Evolutionary conservation across 306 rosid species (phyloP).

Genomic region (Albizia julibrissin): DNA sequence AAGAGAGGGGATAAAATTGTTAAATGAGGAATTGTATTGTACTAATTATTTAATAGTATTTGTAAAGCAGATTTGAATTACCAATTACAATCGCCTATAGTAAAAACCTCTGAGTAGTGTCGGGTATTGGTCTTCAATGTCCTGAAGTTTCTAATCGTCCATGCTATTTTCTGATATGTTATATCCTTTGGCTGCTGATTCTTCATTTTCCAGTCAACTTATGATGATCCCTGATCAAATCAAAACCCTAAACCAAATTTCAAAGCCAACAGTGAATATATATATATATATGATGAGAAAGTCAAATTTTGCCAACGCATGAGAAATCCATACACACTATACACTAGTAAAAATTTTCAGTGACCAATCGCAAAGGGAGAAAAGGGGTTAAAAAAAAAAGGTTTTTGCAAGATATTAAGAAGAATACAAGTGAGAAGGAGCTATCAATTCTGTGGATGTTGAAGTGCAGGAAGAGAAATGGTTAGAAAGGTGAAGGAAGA

Average conservation of each 20-base stretch:
- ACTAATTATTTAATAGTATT: neutral
- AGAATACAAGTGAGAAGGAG: too few relatives aligned
- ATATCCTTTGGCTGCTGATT: neutral
- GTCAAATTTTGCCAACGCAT: too few relatives aligned
- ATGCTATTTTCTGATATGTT: neutral
- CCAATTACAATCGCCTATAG: neutral
- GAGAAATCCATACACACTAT: too few relatives aligned
- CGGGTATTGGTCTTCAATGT: neutral
- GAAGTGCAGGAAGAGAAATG: too few relatives aligned
- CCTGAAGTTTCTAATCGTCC: neutral
- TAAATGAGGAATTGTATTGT: neutral
- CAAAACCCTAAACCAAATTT: neutral
- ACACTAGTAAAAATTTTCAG: too few relatives aligned
- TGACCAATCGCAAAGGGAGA: too few relatives aligned
- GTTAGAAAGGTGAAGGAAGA: too few relatives aligned
- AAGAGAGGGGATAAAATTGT: too few relatives aligned
- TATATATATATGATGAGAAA: too few relatives aligned
- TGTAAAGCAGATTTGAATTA: neutral
- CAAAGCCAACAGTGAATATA: neutral
- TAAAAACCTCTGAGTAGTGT: neutral
- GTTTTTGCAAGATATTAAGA: too few relatives aligned
- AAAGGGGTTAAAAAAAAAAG: too few relatives aligned
- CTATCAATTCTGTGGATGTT: too few relatives aligned
- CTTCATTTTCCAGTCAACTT: neutral
- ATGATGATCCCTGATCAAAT: neutral